Percentiles rank a stretch among this genome's conserved stretches.
Evolutionary conservation across 768 basidiomycete species (phyloP).

Genomic region (Xerocomus potaroensis): DNA sequence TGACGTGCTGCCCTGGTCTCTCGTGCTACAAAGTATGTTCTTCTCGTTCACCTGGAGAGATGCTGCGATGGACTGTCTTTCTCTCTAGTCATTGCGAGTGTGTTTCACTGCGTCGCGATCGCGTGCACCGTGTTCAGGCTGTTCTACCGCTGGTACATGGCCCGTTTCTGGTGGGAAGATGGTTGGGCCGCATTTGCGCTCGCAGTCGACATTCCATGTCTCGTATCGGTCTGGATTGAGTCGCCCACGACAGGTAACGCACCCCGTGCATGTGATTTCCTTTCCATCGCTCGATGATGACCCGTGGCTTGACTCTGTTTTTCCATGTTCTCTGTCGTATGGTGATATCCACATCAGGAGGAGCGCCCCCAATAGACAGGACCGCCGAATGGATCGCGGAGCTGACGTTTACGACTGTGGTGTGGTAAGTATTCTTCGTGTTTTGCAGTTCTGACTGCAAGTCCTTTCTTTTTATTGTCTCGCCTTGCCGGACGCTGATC

Average conservation of each 20-base stretch:
- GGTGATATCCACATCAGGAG: no score
- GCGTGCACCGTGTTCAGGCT: slow-evolving; percentile 23
- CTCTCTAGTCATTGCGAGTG: slow-evolving; percentile 12
- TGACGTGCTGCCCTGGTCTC: slow-evolving; percentile 8
- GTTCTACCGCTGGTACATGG: slow-evolving; percentile 15
- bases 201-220: slow-evolving; percentile 10
- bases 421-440: slow-evolving; percentile 15
- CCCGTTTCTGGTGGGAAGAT: slow-evolving; percentile 31
- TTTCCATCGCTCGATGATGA: background rate
- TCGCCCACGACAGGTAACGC: slow-evolving; percentile 1
- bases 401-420: slow-evolving; percentile 14
- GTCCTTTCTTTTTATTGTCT: no score
- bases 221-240: slow-evolving; percentile 9
- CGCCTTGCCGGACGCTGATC: no score
- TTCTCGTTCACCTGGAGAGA: background rate
- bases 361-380: background rate
- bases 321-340: no score
- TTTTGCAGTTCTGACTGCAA: background rate
- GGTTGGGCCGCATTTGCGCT: slow-evolving; percentile 23
- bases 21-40: slow-evolving; percentile 12
- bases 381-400: slow-evolving; percentile 10
- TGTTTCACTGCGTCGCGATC: slow-evolving; percentile 22
- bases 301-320: no score
- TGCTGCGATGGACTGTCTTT: background rate
- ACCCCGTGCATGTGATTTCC: background rate